Evolutionary conservation across 2,329 filamentous ascomycete species (phyloP).

Genomic region (Aulographum hederae): DNA sequence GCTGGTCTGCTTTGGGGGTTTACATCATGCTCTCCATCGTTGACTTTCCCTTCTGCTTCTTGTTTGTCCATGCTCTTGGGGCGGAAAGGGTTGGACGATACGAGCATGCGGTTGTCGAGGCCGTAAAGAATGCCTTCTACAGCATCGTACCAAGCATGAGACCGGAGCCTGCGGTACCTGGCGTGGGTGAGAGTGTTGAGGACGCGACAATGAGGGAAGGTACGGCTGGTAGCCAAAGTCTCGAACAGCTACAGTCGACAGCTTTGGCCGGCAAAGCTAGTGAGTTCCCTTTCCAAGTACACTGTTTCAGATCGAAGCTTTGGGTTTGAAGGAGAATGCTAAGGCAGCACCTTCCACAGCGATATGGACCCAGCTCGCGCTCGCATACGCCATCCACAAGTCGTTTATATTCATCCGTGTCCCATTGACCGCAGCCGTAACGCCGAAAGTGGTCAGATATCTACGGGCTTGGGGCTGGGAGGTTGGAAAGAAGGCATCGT

Average conservation of each 20-base stretch:
- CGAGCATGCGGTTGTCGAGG: constrained; percentile 47
- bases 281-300: constrained; percentile 29
- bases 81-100: constrained; percentile 66
- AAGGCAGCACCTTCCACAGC: constrained; percentile 21
- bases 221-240: constrained; percentile 25
- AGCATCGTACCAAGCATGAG: constrained; percentile 25
- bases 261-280: constrained; percentile 50
- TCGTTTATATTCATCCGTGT: constrained; percentile 94
- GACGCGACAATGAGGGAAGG: neutral
- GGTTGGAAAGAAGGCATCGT: too few relatives aligned
- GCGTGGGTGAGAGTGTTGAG: neutral
- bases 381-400: constrained; percentile 96
- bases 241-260: constrained; percentile 42
- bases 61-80: constrained; percentile 66
- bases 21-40: constrained; percentile 68
- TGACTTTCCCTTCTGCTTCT: constrained; percentile 91
- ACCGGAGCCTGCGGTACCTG: constrained; percentile 11
- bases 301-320: neutral
- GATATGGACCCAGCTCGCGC: constrained; percentile 68
- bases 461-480: constrained; percentile 84
- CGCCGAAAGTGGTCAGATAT: constrained; percentile 84
- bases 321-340: constrained; percentile 1
- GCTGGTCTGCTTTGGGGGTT: constrained; percentile 83
- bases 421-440: constrained; percentile 74
- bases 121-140: constrained; percentile 22